Base-by-base conservation (phyloP, 1,284 basidiomycete species). In the Pseudozyma flocculosa region DNA sequence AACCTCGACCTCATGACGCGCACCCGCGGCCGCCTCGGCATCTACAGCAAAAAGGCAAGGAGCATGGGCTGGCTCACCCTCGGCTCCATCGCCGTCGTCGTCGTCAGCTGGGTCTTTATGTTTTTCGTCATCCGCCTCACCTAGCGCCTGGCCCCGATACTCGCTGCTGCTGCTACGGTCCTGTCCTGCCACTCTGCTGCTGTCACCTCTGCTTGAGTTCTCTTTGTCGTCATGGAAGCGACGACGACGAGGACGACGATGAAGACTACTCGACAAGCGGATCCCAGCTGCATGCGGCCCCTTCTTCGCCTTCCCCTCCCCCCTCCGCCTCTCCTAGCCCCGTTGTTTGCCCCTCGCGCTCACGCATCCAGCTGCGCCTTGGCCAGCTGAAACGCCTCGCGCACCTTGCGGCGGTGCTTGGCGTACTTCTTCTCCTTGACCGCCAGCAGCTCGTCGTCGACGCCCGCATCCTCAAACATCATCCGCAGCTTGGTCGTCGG, bases 41-140 rank as follows among this genome's bases (percentile, higher is more conserved):
- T 71, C 38, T 75, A 75, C 43, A 62, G 62, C 19, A 68, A 70
- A 23, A 72, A 68, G 40, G 75, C 70, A 3, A 45, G 73, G 23
- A 63, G 66, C 32, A 71, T 78, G 73, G 71, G 74, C n/a, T 78
- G 74, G 71, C 60, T 76, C 49, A 78, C 74, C 17, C 59, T 78
- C 45, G 50, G 54, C 11, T 59, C 57, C 42, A 70, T 78, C 21
- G 40, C 50, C 21, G 45, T 70, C 32, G 75, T 78, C 23, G 23
- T 76, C 11, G 22, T 73, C 40, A 72, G 69, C 40, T 78, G 75
- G 75, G 55, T 74, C 40, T 17, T 73, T 11, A 70, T 75, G 69
- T 78, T 76, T 49, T 38, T 78, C 22, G 61, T 78, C 48, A 78
- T 78, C 42, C 54, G 63, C 13, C 40, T 78, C 26, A 77, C 75